Base-by-base conservation (phyloP, 306 rosid genomes). In the Rosa chinensis region DNA sequence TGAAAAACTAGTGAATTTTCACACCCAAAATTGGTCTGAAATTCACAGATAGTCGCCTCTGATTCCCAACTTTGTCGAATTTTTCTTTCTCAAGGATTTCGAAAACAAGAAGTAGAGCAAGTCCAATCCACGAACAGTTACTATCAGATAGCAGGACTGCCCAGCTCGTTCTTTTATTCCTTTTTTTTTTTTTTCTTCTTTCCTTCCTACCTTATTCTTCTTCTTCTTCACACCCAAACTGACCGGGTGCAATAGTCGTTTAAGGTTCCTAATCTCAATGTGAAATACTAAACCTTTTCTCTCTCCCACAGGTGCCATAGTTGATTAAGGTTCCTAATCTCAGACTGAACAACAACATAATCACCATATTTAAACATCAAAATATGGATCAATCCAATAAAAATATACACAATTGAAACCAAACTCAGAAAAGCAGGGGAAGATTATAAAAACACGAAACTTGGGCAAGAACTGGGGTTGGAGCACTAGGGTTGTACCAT, bases 301-400 rank as follows among this genome's bases (percentile, higher is more conserved):
- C 93, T 93, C 84, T 93, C 94, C 94, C 96, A 90, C 2, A 94
- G 93, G 56, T 95, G 93, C 99, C 99, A 95, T 48, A 93, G 76
- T 18, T 90, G 90, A 70, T 95, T 93, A 10, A 95, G 92, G 73
- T 91, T 95, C 83, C 89, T 80, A 59, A 91, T 89, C 83, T 93
- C 99, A 6, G 80, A 75, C 99, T 95, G 82, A 56, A 63, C n/a
- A 48, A 28, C 25, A 50, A 44, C 58, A 61, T 35, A 56, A 72
- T 11, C 28, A 77, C 10, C 48, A 4, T 14, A 61, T 8, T 77
- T 20, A 10, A 72, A n/a, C 66, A 32, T 2, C 6, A 70, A 35
- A 44, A 78, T 74, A 61, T 49, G 11, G 61, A 74, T 4, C 53
- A 45, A 75, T 21, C 17, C 72, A 40, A 16, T 5, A 12, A 52